Conservation (phyloP, 1,139 yeast species). For the Protomyces arabidopsidicola region DNA sequence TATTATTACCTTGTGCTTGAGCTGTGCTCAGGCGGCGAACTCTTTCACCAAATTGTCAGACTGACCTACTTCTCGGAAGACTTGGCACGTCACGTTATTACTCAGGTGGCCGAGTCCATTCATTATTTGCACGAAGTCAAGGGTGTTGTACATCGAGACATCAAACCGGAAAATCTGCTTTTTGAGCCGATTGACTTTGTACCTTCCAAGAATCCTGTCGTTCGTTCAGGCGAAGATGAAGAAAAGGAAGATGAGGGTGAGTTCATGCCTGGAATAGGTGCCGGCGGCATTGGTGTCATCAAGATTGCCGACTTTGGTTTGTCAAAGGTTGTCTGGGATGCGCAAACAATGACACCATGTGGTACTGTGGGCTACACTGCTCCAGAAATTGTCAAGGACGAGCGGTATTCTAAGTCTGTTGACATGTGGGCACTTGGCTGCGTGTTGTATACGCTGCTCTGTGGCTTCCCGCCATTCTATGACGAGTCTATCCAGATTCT, state of each 20-base stretch:
- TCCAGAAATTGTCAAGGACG: slow-evolving; percentile 86
- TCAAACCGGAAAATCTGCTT: slow-evolving; percentile 87
- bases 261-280: slow-evolving; percentile 71
- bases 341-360: slow-evolving; percentile 75
- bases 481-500: slow-evolving; percentile 79
- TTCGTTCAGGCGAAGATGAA: slow-evolving; percentile 72
- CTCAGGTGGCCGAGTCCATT: slow-evolving; percentile 78
- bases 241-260: slow-evolving; percentile 80
- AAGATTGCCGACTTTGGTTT: slow-evolving; percentile 91
- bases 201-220: slow-evolving; percentile 49
- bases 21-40: slow-evolving; percentile 86
- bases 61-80: slow-evolving; percentile 86
- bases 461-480: slow-evolving; percentile 96
- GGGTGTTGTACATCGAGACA: slow-evolving; percentile 90
- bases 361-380: slow-evolving; percentile 92
- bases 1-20: slow-evolving; percentile 79
- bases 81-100: slow-evolving; percentile 74
- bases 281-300: slow-evolving; percentile 81
- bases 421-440: slow-evolving; percentile 98
- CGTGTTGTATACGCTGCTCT: slow-evolving; percentile 76
- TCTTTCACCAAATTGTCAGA: slow-evolving; percentile 87
- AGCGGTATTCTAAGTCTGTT: slow-evolving; percentile 79
- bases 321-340: slow-evolving; percentile 71
- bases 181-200: slow-evolving; percentile 68
- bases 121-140: slow-evolving; percentile 72